Evolutionary conservation across 2,329 filamentous ascomycete species (phyloP).

Genomic region (Simplicillium aogashimaense): DNA sequence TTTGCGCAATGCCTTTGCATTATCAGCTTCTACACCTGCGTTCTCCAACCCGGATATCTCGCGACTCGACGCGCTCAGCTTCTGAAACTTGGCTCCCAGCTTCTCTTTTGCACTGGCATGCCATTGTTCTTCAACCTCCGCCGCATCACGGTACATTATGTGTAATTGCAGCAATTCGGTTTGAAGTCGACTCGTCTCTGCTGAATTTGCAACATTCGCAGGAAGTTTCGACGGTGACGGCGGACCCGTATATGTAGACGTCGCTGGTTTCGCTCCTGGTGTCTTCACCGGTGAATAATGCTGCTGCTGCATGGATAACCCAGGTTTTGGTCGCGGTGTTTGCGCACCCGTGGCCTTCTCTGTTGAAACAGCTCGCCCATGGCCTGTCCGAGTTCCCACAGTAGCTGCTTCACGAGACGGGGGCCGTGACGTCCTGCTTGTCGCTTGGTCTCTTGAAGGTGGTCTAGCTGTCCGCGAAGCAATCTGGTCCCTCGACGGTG

Average conservation of each 20-base stretch:
- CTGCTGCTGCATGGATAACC: constrained; percentile 38
- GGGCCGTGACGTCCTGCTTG: background rate
- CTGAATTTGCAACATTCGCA: constrained; percentile 47
- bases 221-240: constrained; percentile 53
- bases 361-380: constrained; percentile 11
- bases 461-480: constrained; percentile 10
- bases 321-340: constrained; percentile 8
- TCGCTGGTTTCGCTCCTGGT: constrained; percentile 51
- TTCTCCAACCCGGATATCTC: constrained; percentile 26
- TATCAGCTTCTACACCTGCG: constrained; percentile 36
- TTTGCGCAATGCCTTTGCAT: constrained; percentile 38
- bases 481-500: constrained; percentile 16
- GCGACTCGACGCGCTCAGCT: constrained; percentile 22
- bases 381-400: constrained; percentile 8
- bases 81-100: constrained; percentile 35
- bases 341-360: constrained; percentile 10
- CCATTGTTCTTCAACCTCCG: constrained; percentile 37
- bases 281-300: constrained; percentile 58
- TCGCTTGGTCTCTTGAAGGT: constrained; percentile 14
- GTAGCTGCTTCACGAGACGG: constrained; percentile 8
- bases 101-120: constrained; percentile 41
- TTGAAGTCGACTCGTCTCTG: constrained; percentile 49
- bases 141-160: constrained; percentile 48
- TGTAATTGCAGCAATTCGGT: constrained; percentile 57
- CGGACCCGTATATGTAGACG: constrained; percentile 45